Percentiles rank a stretch among this genome's conserved stretches.
These are phyloP conservation scores for Yueomyces sinensis DNA, from an alignment of 805 yeast species.

Conservation along the genomic window DNA sequence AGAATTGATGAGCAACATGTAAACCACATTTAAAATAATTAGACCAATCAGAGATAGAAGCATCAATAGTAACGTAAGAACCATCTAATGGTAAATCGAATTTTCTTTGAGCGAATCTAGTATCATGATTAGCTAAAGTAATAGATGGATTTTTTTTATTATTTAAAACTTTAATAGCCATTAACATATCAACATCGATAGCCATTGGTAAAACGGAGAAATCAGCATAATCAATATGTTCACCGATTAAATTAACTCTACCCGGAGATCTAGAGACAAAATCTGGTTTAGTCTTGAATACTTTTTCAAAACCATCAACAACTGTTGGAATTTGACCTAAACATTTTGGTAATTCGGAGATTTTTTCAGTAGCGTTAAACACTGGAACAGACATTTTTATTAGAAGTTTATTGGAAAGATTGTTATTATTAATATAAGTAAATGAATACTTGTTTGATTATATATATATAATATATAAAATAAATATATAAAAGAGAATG, in stretches of 20 bases:
- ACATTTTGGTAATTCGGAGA: conserved; percentile 3
- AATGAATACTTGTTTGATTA: no score
- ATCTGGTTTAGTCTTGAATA: conserved; percentile 14
- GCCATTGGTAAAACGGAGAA: conserved; percentile 66
- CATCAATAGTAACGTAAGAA: conserved; percentile 32
- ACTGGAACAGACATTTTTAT: conserved; percentile 9
- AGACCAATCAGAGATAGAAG: conserved; percentile 41
- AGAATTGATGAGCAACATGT: conserved; percentile 41
- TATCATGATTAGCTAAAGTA: conserved; percentile 24
- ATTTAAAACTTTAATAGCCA: conserved; percentile 30
- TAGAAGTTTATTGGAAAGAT: not conserved
- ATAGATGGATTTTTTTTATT: conserved; percentile 14
- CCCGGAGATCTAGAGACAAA: conserved; percentile 60
- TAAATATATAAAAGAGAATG: no score
- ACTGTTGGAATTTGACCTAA: conserved; percentile 3
- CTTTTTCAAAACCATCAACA: conserved; percentile 4
- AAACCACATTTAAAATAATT: conserved; percentile 57
- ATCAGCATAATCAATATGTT: conserved; percentile 57
- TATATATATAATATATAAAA: no score
- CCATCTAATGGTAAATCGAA: conserved; percentile 31
- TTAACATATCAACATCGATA: conserved; percentile 48
- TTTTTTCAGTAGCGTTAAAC: conserved; percentile 1
- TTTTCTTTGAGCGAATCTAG: conserved; percentile 24
- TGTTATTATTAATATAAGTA: no score
- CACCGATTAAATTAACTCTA: conserved; percentile 62